Evolutionary conservation across 1,139 yeast species (phyloP).

Genomic region (Chernovozyma sophiae-reginae): DNA sequence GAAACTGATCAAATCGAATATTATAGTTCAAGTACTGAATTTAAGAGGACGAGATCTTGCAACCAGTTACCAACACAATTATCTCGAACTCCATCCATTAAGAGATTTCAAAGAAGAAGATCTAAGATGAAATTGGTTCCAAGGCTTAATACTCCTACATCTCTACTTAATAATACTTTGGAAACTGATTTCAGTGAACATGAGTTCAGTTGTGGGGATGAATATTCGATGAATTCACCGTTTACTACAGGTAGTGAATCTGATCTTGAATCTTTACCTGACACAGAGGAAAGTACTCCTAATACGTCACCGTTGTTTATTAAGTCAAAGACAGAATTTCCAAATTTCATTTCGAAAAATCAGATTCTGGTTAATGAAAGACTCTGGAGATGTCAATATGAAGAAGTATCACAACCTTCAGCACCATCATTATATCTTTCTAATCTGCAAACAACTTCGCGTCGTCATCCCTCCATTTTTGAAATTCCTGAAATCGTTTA

Average conservation of each 20-base stretch:
- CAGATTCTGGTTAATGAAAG: not conserved
- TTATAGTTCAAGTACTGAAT: no score
- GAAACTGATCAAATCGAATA: no score
- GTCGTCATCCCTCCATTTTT: slow-evolving; percentile 46
- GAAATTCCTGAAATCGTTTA: slow-evolving; percentile 73
- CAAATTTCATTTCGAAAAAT: not conserved
- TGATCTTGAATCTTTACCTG: slow-evolving; percentile 38
- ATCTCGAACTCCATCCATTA: slow-evolving; percentile 3
- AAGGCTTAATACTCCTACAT: not conserved
- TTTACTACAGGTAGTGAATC: slow-evolving; percentile 14
- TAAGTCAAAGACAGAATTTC: not conserved
- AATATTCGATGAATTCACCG: slow-evolving; percentile 1
- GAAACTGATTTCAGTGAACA: slow-evolving; percentile 6
- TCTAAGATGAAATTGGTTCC: not conserved
- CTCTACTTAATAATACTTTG: not conserved
- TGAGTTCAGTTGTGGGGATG: slow-evolving; percentile 4
- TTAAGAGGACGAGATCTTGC: slow-evolving; percentile 4
- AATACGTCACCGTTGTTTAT: slow-evolving; percentile 16
- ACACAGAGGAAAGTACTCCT: slow-evolving; percentile 33
- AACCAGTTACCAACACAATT: slow-evolving; percentile 3
- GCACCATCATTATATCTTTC: not conserved
- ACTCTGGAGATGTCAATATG: not conserved
- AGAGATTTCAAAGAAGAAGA: slow-evolving; percentile 5
- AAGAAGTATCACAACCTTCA: not conserved
- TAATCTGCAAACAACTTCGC: not conserved